Evolutionary conservation across 108 stramenopile genomes (phyloP), one percentile per base, ranked within the genome.

Genomic region (Skeletonema costatum): DNA sequence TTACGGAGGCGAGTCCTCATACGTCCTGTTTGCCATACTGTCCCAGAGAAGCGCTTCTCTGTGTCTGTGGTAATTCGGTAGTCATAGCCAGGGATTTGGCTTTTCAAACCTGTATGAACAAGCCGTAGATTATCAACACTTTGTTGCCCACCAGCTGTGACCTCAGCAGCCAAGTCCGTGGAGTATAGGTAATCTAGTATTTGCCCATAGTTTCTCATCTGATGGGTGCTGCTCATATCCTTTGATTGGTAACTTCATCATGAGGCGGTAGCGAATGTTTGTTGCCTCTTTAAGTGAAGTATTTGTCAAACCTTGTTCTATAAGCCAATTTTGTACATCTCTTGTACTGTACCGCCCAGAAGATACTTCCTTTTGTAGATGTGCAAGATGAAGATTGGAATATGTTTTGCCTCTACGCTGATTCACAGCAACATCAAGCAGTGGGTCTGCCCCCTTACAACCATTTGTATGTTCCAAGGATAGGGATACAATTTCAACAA

Each of bases 11-110:
- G 48, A 3, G 32, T 32, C 16, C 51, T 29, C 68, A 69, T 69
- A 0, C 68, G 3, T 2, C 68, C 68, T 50, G 31, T 69, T 46
- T 48, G 42, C 48, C 68, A 69, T 30, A 50, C 68, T 5, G 51
- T 32, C 1, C 68, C 51, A 48, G 32, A 32, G 51, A 53, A 69
- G 2, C 68, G 25, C 4, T 46, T 25, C 39, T 51, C 50, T 6
- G 5, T 8, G 46, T 69, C 68, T 1, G 19, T 53, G 13, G 31
- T n/a, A 6, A 69, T 69, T 2, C 11, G 1, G 46, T 51, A 69
- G 16, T 56, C 51, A 56, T 32, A 69, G 1, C 68, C 68, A 32
- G 10, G 10, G 5, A 44, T 44, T 44, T 44, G 44, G 4, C 4
- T 4, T 2, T 2, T 4, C 44, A 44, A 44, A 4, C 44, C 44